Evolutionary conservation across 306 rosid species (phyloP).

Genomic region (Lathyrus oleraceus): DNA sequence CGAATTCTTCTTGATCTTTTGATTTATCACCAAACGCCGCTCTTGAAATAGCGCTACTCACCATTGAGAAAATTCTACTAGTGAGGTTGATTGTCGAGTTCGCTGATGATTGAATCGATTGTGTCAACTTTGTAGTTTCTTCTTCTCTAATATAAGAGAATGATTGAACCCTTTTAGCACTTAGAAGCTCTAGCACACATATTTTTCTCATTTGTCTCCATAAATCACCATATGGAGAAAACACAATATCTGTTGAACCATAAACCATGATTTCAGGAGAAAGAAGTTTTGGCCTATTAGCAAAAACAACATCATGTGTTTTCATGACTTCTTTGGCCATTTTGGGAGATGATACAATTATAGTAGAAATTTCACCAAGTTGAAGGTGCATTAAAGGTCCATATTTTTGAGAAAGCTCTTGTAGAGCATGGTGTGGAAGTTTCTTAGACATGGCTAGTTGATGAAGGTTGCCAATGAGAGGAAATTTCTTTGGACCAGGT

Average conservation of each 20-base stretch:
- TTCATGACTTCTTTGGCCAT: conserved; percentile 30
- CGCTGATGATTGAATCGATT: background rate
- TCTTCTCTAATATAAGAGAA: conserved; percentile 13
- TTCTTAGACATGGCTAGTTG: conserved; percentile 27
- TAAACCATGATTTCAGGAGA: background rate
- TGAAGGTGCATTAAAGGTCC: conserved; percentile 16
- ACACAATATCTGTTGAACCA: background rate
- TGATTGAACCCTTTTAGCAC: conserved; percentile 9
- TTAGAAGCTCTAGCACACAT: conserved; percentile 6
- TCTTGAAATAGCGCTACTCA: background rate
- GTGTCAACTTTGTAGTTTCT: background rate
- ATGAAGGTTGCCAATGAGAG: conserved; percentile 32
- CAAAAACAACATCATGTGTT: conserved; percentile 26
- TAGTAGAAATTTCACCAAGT: conserved; percentile 27
- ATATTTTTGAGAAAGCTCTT: conserved; percentile 10
- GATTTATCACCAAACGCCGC: conserved; percentile 8
- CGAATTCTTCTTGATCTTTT: conserved; percentile 1
- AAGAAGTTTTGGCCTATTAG: conserved; percentile 22
- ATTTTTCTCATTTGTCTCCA: conserved; percentile 19
- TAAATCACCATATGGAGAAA: conserved; percentile 16
- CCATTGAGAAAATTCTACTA: conserved; percentile 1
- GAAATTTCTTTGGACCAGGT: conserved; percentile 28
- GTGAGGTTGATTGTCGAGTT: background rate
- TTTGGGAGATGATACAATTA: conserved; percentile 12
- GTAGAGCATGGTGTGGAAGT: conserved; percentile 31